These are phyloP conservation scores for Iris pallida DNA, from an alignment of 116 monocot genomes.

Conservation along the genomic window DNA sequence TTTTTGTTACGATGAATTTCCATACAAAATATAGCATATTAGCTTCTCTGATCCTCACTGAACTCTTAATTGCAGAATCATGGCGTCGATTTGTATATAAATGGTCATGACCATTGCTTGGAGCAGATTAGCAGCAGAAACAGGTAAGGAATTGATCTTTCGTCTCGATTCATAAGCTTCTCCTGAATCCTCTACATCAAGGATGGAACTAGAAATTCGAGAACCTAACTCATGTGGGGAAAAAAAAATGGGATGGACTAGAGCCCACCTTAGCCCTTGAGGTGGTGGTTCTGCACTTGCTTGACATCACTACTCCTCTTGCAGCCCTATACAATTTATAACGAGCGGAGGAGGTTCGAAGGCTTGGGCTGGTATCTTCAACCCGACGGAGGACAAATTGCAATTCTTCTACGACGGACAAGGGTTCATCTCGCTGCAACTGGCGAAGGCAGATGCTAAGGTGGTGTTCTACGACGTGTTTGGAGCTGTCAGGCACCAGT, in stretches of 20 bases:
- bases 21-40: no score
- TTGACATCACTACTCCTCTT: background rate
- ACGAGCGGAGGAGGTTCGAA: constrained; percentile 84
- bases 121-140: constrained; percentile 18
- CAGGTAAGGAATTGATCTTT: background rate
- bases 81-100: constrained; percentile 19
- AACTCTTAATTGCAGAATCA: constrained; percentile 6
- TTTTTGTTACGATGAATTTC: no score
- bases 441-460: constrained; percentile 20
- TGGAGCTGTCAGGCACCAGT: constrained; percentile 34
- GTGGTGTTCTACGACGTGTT: constrained; percentile 55
- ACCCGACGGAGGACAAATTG: constrained; percentile 34
- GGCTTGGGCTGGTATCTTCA: constrained; percentile 64
- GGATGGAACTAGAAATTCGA: no score
- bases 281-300: no score
- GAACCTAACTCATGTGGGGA: no score
- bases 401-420: constrained; percentile 81
- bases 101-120: constrained; percentile 24
- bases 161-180: no score
- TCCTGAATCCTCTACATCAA: no score
- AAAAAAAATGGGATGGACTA: no score
- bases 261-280: no score
- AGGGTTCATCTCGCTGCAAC: constrained; percentile 58
- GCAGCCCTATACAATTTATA: constrained; percentile 55
- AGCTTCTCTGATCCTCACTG: background rate